A percentile compares a stretch with the other conserved stretches of the same genome.
These are phyloP conservation scores for Starmerella stigmatis DNA, from an alignment of 805 yeast genomes.

Conservation along the genomic window DNA sequence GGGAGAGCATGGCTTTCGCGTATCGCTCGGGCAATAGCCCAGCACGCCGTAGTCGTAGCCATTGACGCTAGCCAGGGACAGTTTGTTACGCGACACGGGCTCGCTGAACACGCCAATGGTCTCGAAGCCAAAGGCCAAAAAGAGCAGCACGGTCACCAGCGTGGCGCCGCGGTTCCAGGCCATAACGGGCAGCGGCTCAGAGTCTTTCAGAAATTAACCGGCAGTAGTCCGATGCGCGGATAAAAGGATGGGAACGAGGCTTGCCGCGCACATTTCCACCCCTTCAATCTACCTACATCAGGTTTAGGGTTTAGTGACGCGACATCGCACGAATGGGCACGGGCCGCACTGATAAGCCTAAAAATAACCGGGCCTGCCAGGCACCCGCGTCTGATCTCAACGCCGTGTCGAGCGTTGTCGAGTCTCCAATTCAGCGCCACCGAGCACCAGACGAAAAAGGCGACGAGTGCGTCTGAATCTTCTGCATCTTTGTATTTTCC, in stretches of 20 bases:
- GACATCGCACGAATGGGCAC: background rate
- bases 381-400: background rate
- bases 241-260: background rate
- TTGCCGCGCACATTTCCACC: background rate
- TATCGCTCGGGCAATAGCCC: constrained; percentile 45
- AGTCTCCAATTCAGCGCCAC: background rate
- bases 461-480: too few relatives aligned
- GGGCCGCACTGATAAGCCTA: background rate
- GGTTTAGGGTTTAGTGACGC: constrained; percentile 1
- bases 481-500: too few relatives aligned
- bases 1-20: constrained; percentile 29
- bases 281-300: background rate
- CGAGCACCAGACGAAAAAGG: background rate
- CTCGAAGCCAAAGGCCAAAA: constrained; percentile 47
- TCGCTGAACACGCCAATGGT: constrained; percentile 49
- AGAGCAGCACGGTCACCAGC: constrained; percentile 32
- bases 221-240: background rate
- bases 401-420: background rate
- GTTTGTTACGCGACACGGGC: constrained; percentile 40
- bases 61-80: constrained; percentile 42
- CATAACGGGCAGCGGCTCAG: constrained; percentile 10
- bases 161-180: constrained; percentile 18
- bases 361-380: background rate
- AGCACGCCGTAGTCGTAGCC: constrained; percentile 56
- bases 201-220: background rate